Conservation (phyloP, 352 stramenopile species). For the Albugo candida region DNA sequence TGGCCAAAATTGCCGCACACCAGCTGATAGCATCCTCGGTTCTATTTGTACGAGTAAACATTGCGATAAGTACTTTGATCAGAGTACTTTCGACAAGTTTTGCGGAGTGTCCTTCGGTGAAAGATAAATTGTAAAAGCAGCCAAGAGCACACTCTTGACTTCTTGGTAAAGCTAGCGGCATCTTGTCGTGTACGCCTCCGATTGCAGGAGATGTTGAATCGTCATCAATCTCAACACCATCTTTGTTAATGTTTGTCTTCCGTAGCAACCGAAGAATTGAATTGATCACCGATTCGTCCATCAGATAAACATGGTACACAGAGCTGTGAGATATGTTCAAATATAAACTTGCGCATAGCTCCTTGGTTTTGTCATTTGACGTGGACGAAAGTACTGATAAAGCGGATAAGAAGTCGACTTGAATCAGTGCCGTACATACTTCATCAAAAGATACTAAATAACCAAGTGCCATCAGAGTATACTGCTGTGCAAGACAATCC, state of each 20-base stretch:
- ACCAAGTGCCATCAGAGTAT: constrained; percentile 45
- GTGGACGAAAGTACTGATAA: constrained; percentile 23
- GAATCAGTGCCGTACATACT: constrained; percentile 39
- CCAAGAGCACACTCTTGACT: constrained; percentile 52
- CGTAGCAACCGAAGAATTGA: constrained; percentile 47
- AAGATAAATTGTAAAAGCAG: constrained; percentile 68
- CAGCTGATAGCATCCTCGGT: constrained; percentile 40
- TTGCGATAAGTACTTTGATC: constrained; percentile 33
- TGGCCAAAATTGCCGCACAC: constrained; percentile 37
- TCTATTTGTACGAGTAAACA: constrained; percentile 46
- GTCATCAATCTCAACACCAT: constrained; percentile 40
- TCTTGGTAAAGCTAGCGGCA: constrained; percentile 20
- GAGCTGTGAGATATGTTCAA: constrained; percentile 70
- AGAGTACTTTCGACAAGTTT: constrained; percentile 35
- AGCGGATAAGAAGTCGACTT: constrained; percentile 38
- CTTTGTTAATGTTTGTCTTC: constrained; percentile 19
- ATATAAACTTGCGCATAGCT: constrained; percentile 50
- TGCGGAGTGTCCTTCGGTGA: constrained; percentile 38
- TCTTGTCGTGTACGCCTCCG: constrained; percentile 15
- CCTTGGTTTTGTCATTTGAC: constrained; percentile 30
- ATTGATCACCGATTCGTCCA: constrained; percentile 55
- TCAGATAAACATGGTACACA: constrained; percentile 31
- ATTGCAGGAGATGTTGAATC: constrained; percentile 8
- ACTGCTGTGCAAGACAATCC: constrained; percentile 18
- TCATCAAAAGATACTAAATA: constrained; percentile 34